These are phyloP conservation scores for Wickerhamomyces strasburgensis DNA, from an alignment of 805 yeast genomes.

Conservation along the genomic window DNA sequence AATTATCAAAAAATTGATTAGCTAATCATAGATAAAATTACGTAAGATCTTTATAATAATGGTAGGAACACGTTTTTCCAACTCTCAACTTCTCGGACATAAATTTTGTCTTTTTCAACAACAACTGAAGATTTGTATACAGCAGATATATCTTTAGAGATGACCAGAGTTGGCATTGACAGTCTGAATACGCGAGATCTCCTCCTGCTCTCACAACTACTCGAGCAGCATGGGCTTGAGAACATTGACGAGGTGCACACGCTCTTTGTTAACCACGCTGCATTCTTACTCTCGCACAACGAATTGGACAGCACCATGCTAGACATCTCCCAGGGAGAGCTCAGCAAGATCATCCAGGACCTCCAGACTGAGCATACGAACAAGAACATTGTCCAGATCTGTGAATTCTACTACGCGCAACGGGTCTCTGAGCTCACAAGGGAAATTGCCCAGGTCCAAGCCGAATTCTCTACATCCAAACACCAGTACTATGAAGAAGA, in stretches of 20 bases:
- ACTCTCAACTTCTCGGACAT: too few relatives aligned
- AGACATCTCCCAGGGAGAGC: conserved; percentile 6
- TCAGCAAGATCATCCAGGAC: conserved; percentile 4
- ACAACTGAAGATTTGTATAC: too few relatives aligned
- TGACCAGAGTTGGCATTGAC: too few relatives aligned
- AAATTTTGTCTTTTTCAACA: too few relatives aligned
- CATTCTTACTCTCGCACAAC: conserved; percentile 22
- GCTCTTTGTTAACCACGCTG: conserved; percentile 18
- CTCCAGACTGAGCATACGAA: conserved; percentile 7
- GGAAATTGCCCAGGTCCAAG: conserved; percentile 9
- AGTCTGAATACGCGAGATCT: conserved; percentile 20
- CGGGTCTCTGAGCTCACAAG: conserved; percentile 14
- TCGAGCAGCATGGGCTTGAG: conserved; percentile 18
- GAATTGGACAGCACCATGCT: conserved; percentile 10
- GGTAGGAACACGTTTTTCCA: too few relatives aligned
- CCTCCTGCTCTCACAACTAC: conserved; percentile 18
- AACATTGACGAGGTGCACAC: conserved; percentile 11
- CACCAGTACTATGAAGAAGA: not conserved
- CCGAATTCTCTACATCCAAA: conserved; percentile 7
- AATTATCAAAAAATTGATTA: too few relatives aligned
- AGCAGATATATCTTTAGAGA: too few relatives aligned
- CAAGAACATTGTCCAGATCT: conserved; percentile 15
- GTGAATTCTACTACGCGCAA: conserved; percentile 18
- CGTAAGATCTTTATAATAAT: too few relatives aligned
- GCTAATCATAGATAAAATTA: too few relatives aligned